A percentile compares a stretch with the other conserved stretches of the same genome.
Conservation (phyloP, 495 filamentous ascomycete species). For the Trichocladium uniseriatum region DNA sequence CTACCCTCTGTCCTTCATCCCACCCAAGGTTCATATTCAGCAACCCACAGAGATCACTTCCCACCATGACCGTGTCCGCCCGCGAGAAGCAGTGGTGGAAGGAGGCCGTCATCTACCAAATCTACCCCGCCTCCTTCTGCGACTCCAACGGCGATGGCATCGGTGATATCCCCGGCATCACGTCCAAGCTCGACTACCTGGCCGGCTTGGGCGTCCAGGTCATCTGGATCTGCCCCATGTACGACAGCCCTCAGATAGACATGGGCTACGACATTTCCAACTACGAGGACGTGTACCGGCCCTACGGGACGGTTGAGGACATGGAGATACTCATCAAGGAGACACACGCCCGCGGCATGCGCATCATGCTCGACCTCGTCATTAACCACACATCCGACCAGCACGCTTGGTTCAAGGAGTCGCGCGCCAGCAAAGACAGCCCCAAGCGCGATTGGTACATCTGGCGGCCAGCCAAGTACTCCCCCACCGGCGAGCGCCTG, state of each 20-base stretch:
- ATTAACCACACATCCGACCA: constrained; percentile 70
- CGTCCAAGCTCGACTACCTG: constrained; percentile 58
- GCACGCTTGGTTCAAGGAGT: constrained; percentile 66
- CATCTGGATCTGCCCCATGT: constrained; percentile 59
- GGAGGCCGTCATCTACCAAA: constrained; percentile 51
- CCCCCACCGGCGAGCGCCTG: constrained; percentile 47
- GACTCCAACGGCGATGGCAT: constrained; percentile 60
- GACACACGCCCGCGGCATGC: constrained; percentile 42
- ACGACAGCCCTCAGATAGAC: constrained; percentile 48
- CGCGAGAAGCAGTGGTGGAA: constrained; percentile 29
- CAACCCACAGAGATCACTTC: too few relatives aligned
- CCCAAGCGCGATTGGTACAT: constrained; percentile 64
- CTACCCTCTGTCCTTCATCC: too few relatives aligned
- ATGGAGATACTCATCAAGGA: constrained; percentile 48
- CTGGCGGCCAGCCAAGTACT: constrained; percentile 54
- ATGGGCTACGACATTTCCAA: constrained; percentile 57
- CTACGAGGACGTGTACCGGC: constrained; percentile 50
- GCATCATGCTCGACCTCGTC: constrained; percentile 63
- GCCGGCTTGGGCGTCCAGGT: constrained; percentile 53
- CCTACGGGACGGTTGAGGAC: constrained; percentile 55
- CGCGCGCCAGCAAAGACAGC: constrained; percentile 48
- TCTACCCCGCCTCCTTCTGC: constrained; percentile 60
- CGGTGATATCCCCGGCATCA: constrained; percentile 60
- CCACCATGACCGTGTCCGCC: background rate
- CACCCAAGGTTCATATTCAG: too few relatives aligned